Evolutionary conservation across 352 stramenopile species (phyloP), one percentile per base, ranked within the genome.

Genomic region (Elongisporangium undulatum): DNA sequence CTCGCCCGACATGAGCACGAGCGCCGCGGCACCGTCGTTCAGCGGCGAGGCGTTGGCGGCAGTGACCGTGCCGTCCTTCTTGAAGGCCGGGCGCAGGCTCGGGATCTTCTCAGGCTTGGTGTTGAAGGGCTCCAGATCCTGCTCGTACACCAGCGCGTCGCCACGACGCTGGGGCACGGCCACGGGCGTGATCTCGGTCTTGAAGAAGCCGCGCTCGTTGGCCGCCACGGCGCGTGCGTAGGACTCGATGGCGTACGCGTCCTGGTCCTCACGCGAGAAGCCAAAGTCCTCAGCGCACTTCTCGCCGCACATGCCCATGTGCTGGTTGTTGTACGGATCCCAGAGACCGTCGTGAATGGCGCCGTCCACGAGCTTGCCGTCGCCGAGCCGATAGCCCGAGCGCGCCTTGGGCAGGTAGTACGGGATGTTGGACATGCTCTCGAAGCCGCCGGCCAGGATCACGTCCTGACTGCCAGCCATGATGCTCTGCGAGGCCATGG

Each of bases 401-500:
- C 97, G 81, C 23, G 93, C 94, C 68, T 96, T 93, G 13, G 77
- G 81, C 21, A 99, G 68, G 79, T 99, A 99, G 75, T 99, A 95
- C 20, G 97, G 97, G 62, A 98, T 89, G 71, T 99, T 99, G 34
- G 82, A 94, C 97, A 99, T 99, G 72, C 85, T 97, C 84, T 99
- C 97, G 59, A 99, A 98, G 24, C 97, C 96, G 49, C 96, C 97
- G 9, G 94, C 92, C 22, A 99, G 75, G 53, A 99, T 82, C 24
- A 97, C 75, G 61, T 95, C 82, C 66, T 88, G 78, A 63, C 78
- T 89, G 51, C 86, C 86, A 19, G 77, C 80, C 76, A 92, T 85
- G 51, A 99, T 90, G 62, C 82, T 93, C 75, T 97, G 89, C 49
- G 94, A 72, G 2, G 75, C 85, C 59, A 98, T 76, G 4, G 83